Evolutionary conservation across 768 basidiomycete species (phyloP), one percentile per base, ranked within the genome.

Genomic region (Russula brevipes): DNA sequence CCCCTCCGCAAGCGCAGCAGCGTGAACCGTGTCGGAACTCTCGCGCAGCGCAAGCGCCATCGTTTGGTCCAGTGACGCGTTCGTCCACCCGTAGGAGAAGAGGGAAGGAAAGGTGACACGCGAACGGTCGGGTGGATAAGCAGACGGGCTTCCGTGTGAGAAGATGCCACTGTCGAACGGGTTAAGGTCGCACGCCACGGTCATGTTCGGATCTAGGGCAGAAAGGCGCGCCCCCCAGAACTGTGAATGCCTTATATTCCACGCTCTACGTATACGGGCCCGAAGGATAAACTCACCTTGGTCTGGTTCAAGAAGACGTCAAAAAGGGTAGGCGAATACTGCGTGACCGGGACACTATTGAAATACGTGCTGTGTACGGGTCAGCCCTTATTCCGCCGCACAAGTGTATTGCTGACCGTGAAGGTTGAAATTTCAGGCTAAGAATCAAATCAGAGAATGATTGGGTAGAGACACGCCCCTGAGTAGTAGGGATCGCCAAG

Each of bases 1-100:
- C 12, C 69, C 69, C 42, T 70, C 69, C 16, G 66, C 66, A 36
- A 59, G 45, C 14, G 31, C 45, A 14, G 14, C 19, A 14, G 35
- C 17, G 7, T 19, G 45, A 2, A 38, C n/a, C 5, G 31, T 24
- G 44, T 36, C 33, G 1, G 46, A 24, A 9, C 19, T 33, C 2
- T 52, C 61, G 17, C 70, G 70, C 17, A 77, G 71, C 10, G 81
- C 78, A 30, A 73, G 46, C 24, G 78, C 71, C 54, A 85, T 76
- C 41, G 68, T 61, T 8, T 70, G 70, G 65, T 85, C 85, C 1
- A 71, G 70, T 3, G 70, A 46, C 16, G 76, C 45, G 9, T 60
- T 55, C 1, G 30, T 31, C 24, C 50, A 66, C 16, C 35, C 1
- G 42, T 44, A 1, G 4, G n/a, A 1, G 33, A 58, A 1, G 33